Evolutionary conservation across 2,329 filamentous ascomycete species (phyloP), one percentile per base, ranked within the genome.

Genomic region (Albifimbria verrucaria): DNA sequence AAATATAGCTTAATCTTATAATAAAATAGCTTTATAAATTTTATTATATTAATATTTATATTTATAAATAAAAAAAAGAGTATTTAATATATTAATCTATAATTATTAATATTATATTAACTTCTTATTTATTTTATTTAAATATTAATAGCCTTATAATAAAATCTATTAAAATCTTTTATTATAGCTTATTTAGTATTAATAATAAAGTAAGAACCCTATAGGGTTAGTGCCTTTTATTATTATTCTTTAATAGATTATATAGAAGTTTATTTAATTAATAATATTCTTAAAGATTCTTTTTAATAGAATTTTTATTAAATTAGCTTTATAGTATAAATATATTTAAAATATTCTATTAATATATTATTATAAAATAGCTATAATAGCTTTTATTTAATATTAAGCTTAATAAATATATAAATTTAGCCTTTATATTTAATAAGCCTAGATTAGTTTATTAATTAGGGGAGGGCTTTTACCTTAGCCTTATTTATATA

Each of bases 311-410:
- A 52, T n/a, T 49, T 28, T 22, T 22, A 3, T 21, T 52, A 49
- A 25, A 52, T 24, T 26, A 44, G 18, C 24, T 49, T 32, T 25
- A 43, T 24, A 4, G 25, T 49, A 43, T 23, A 24, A 5, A n/a
- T 22, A 11, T 23, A 39, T 32, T 23, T 49, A 52, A 48, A 48
- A 22, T 52, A 44, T 20, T 25, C 24, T 45, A 46, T 20, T 45
- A 53, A 46, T 22, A 46, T 46, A 45, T 53, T 50, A 50, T 53
- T 53, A 53, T 53, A 50, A 18, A 50, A 53, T 45, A 50, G 23
- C 20, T 24, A n/a, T n/a, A 53, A 18, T 32, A 49, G 10, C 23
- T 52, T 21, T 18, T 48, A 43, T 18, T 24, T 52, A 10, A 52
- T 28, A n/a, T n/a, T 43, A 10, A 43, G 39, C 20, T 43, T 18